Conservation (phyloP, 139 green algal genomes). For the Auxenochlorella protothecoides region DNA sequence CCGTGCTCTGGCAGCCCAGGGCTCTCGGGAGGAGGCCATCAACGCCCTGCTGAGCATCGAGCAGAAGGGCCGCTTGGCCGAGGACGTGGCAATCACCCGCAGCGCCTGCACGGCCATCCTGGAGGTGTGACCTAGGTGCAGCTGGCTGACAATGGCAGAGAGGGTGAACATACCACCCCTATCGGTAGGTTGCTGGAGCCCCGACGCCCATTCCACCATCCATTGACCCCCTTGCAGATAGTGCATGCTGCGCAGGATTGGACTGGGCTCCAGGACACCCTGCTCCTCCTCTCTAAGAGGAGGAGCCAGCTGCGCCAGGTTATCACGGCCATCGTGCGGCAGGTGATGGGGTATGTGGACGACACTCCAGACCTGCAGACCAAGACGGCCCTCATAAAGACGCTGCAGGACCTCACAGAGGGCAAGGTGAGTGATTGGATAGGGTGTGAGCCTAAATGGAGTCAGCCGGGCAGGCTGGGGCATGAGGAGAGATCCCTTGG, state of each 20-base stretch:
- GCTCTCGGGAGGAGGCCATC: constrained; percentile 31
- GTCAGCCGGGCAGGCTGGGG: too few relatives aligned
- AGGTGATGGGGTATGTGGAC: constrained; percentile 81
- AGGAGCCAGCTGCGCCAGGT: constrained; percentile 89
- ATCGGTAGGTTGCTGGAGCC: constrained; percentile 19
- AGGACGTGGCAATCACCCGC: constrained; percentile 74
- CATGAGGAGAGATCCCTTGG: too few relatives aligned
- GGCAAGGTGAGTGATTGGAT: constrained; percentile 64
- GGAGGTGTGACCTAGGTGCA: constrained; percentile 21
- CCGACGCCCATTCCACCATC: background rate
- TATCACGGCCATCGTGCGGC: constrained; percentile 81
- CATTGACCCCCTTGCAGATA: constrained; percentile 1
- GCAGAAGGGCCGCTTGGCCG: constrained; percentile 67
- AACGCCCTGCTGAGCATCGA: constrained; percentile 76
- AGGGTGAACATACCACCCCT: too few relatives aligned
- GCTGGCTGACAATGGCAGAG: too few relatives aligned
- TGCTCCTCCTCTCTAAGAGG: constrained; percentile 92
- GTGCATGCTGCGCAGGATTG: constrained; percentile 67
- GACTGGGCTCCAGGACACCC: constrained; percentile 86
- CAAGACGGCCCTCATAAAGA: constrained; percentile 85
- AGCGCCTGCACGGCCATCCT: constrained; percentile 72
- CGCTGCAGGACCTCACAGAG: constrained; percentile 84
- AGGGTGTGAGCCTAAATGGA: background rate
- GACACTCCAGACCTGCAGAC: constrained; percentile 54
- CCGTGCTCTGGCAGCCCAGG: constrained; percentile 5